Conservation (phyloP, 2,329 filamentous ascomycete genomes). For the Monosporascus sp. region DNA sequence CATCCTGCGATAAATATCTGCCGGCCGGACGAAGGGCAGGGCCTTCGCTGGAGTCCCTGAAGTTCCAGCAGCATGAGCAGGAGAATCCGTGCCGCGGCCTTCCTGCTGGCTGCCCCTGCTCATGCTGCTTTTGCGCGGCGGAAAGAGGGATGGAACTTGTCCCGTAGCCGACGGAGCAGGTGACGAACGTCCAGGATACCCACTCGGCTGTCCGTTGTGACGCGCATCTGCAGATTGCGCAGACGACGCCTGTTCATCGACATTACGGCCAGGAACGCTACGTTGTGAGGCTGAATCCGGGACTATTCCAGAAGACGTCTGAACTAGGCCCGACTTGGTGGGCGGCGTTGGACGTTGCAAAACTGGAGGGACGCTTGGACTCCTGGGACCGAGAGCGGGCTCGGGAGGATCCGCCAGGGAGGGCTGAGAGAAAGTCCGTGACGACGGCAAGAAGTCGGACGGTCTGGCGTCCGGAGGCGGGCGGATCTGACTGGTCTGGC, state of each 20-base stretch:
- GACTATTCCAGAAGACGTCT: too few species aligned
- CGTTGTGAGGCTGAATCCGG: too few species aligned
- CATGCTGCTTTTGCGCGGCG: conserved; percentile 59
- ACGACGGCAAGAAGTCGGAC: conserved; percentile 17
- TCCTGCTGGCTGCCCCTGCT: conserved; percentile 50
- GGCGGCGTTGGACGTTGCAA: conserved; percentile 3
- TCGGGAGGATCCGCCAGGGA: conserved; percentile 9
- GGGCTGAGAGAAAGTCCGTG: conserved; percentile 22
- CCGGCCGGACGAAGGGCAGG: conserved; percentile 63
- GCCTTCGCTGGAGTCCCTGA: conserved; percentile 37
- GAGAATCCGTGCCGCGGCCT: conserved; percentile 31
- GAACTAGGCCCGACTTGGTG: not conserved
- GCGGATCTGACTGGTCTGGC: conserved; percentile 24
- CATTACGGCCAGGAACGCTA: too few species aligned
- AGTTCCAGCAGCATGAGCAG: conserved; percentile 26
- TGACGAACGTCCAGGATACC: conserved; percentile 1
- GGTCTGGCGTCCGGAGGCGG: conserved; percentile 11
- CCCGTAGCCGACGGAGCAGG: conserved; percentile 21
- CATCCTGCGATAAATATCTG: conserved; percentile 71
- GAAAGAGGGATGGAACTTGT: conserved; percentile 40
- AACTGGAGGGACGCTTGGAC: conserved; percentile 22
- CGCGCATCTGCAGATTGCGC: too few species aligned
- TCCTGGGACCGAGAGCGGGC: conserved; percentile 16
- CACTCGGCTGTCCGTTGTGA: too few species aligned
- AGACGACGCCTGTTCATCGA: too few species aligned